A percentile compares a stretch with the other conserved stretches of the same genome.
phyloP scores from a whole-genome alignment of 441 rosid genomes.

The Pelargonium myrrhifolium region DNA sequence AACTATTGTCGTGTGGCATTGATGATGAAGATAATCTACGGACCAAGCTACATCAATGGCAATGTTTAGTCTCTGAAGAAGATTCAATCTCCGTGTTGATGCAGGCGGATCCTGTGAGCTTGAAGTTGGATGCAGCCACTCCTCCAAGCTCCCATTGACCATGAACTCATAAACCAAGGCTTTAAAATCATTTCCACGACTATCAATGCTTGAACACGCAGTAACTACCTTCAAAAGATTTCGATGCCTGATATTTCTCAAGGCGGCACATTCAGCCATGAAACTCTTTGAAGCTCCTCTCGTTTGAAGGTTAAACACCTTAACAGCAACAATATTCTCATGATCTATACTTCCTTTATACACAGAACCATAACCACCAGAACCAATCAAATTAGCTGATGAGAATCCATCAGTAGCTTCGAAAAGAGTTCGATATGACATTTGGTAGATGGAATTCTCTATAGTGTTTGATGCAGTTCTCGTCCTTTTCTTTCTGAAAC shows the following conservation, averaged over 20 bases:
- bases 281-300: conserved; percentile 15
- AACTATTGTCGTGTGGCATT: neutral
- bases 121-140: neutral
- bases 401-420: conserved; percentile 16
- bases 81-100: neutral
- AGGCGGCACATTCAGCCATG: conserved; percentile 8
- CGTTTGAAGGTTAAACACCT: conserved; percentile 10
- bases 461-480: neutral
- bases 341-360: conserved; percentile 11
- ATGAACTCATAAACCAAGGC: conserved; percentile 16
- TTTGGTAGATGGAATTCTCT: neutral
- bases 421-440: conserved; percentile 9
- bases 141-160: conserved; percentile 16
- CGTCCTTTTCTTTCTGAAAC: neutral
- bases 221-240: conserved; percentile 16
- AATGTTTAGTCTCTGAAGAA: conserved; percentile 8
- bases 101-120: neutral
- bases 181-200: conserved; percentile 10
- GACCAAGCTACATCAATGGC: neutral
- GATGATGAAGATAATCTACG: conserved; percentile 10
- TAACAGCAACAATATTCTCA: conserved; percentile 10
- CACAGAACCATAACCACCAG: conserved; percentile 9
- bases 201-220: conserved; percentile 13
- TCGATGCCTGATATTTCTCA: conserved; percentile 3
- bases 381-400: neutral